A percentile compares a stretch with the other conserved stretches of the same genome.
Evolutionary conservation across 805 yeast genomes (phyloP).

Genomic region (Pichia occidentalis): DNA sequence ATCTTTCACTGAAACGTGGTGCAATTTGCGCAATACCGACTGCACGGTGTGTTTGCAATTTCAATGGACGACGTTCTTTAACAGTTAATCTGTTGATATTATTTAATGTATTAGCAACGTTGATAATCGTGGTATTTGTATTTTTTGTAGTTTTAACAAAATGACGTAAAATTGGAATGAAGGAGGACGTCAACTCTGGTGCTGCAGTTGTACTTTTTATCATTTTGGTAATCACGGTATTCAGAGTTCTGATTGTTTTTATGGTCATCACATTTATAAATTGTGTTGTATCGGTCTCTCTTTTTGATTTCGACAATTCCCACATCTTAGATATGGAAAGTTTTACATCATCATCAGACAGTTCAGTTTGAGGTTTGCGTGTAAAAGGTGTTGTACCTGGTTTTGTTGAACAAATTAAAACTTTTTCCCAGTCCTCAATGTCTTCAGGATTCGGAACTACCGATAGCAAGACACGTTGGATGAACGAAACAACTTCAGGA

Average conservation of each 20-base stretch:
- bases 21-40: conserved; percentile 76
- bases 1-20: conserved; percentile 93
- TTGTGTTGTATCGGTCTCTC: conserved; percentile 10
- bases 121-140: conserved; percentile 28
- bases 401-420: conserved; percentile 19
- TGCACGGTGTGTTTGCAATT: conserved; percentile 77
- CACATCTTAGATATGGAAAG: conserved; percentile 9
- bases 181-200: conserved; percentile 49
- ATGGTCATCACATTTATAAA: conserved; percentile 28
- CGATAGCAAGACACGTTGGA: conserved; percentile 44
- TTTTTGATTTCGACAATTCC: conserved; percentile 8
- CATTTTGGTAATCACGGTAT: conserved; percentile 26
- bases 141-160: conserved; percentile 31
- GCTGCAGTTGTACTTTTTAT: conserved; percentile 65
- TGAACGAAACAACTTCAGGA: conserved; percentile 68
- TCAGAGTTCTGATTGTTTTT: conserved; percentile 31
- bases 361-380: conserved; percentile 9
- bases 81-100: conserved; percentile 43
- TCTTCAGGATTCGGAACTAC: conserved; percentile 35
- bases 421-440: conserved; percentile 15
- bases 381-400: conserved; percentile 20
- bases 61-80: conserved; percentile 59
- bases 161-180: conserved; percentile 37
- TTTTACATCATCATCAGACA: conserved; percentile 11
- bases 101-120: conserved; percentile 37